Evolutionary conservation across 2,329 filamentous ascomycete species (phyloP).

Genomic region (Lecanicillium sp.): DNA sequence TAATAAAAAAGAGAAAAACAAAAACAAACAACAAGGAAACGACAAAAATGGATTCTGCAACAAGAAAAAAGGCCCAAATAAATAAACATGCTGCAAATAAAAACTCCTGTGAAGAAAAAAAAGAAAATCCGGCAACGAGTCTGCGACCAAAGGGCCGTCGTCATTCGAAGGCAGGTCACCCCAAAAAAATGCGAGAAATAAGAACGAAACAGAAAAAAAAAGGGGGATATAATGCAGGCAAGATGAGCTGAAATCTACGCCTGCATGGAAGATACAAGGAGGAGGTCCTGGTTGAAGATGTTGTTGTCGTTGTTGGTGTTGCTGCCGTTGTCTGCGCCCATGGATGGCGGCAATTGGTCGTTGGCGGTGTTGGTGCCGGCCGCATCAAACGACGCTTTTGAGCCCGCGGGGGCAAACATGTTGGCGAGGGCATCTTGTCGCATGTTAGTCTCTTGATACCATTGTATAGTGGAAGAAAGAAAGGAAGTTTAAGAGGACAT

Average conservation of each 20-base stretch:
- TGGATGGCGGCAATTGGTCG: background rate
- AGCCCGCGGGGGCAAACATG: constrained; percentile 2
- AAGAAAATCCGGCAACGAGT: background rate
- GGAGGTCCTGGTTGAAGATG: constrained; percentile 10
- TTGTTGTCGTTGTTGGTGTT: background rate
- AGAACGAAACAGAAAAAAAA: background rate
- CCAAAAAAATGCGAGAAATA: too few species aligned
- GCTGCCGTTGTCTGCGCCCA: background rate
- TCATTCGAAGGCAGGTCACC: too few species aligned
- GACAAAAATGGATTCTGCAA: background rate
- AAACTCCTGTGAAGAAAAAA: background rate
- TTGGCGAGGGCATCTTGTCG: background rate
- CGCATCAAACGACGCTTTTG: constrained; percentile 6
- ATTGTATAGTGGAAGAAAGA: too few species aligned
- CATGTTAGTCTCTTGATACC: too few species aligned
- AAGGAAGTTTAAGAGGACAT: background rate
- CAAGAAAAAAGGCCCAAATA: background rate
- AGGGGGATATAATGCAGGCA: background rate
- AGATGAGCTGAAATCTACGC: too few species aligned
- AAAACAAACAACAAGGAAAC: background rate
- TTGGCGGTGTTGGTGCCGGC: background rate
- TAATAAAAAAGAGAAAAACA: background rate
- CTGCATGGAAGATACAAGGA: constrained; percentile 1
- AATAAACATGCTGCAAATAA: background rate
- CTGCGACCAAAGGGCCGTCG: background rate